Base-by-base conservation (phyloP, 345 rosid genomes). In the Hevea brasiliensis region DNA sequence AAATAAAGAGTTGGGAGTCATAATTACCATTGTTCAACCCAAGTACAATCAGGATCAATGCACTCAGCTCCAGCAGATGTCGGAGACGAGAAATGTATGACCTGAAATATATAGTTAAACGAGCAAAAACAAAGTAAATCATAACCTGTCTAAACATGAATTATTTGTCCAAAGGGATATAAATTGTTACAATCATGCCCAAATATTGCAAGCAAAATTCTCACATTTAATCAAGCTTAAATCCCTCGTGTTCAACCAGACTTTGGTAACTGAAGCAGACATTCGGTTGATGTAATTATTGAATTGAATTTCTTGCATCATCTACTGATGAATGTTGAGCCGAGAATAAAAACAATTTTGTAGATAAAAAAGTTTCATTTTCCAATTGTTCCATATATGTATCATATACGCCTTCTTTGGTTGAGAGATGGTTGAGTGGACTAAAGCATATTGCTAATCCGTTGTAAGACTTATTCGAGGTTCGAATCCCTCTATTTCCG, bases 1-100 rank as follows among this genome's bases (percentile, higher is more conserved):
- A 2, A 42, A 72, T 32, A 61, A 53, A 51, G 29, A 42, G 55
- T n/a, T 51, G 62, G 48, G n/a, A 57, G 32, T 32, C 44, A 48
- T 53, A 21, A 35, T 69, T 80, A 94, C 98, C 97, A 92, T 88
- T 92, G 97, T 79, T 92, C 95, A 69, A 94, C 91, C 98, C 98
- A 92, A 73, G 86, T 72, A 77, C 97, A 94, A 79, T 76, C 81
- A 48, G 85, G 90, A 86, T 84, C 97, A 77, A 92, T 86, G 81
- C 97, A 90, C 76, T 83, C 87, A 6, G 97, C 97, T 70, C 95
- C 97, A 58, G 97, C 98, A 66, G 97, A 94, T 67, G 88, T 84
- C 12, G 88, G 88, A 15, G 97, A 88, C 0, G 92, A 88, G 78
- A 85, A 94, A 61, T 81, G 71, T 71, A 94, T 94, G 37, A 84